Evolutionary conservation across 1,139 yeast species (phyloP), one percentile per base, ranked within the genome.

Genomic region (Pichia sp.): DNA sequence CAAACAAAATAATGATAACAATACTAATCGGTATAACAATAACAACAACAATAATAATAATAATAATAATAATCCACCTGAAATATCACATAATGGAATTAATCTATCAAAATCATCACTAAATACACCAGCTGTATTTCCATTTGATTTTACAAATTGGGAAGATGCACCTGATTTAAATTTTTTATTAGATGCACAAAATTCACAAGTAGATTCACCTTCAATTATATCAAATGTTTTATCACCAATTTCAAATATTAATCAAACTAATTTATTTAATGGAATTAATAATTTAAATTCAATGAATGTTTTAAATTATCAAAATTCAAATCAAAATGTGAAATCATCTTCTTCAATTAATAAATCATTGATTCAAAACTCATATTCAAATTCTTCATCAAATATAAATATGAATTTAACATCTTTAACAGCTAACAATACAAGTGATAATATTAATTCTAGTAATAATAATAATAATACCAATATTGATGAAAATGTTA

Each of bases 91-190:
- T 18, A 18, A 18, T 18, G 18, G 18, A 18, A 30, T 30, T 6
- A 36, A 36, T 31, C 5, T 27, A 3, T 26, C 43, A 27, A 45
- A 40, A 39, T 28, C 37, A 35, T n/a, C 37, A 18, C n/a, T 34
- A 26, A 42, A 34, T 34, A 43, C 48, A 11, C 48, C 51, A 8
- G 26, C 47, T 4, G 40, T 43, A 6, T 58, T 59, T 44, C 57
- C 58, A 5, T 62, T 60, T 49, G 65, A 61, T 34, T 53, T 58
- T 37, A 29, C 60, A 18, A 51, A 54, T 38, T 61, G 64, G 64
- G 58, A 53, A n/a, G 65, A 60, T 26, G 40, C 56, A 8, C 53
- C 56, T 4, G 65, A 63, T 37, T 54, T 63, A 44, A 57, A 56
- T 39, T 61, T 60, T 40, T 48, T 61, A 7, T 35, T 50, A 8